Conservation (phyloP, 768 basidiomycete species). For the Suillus weaverae region DNA sequence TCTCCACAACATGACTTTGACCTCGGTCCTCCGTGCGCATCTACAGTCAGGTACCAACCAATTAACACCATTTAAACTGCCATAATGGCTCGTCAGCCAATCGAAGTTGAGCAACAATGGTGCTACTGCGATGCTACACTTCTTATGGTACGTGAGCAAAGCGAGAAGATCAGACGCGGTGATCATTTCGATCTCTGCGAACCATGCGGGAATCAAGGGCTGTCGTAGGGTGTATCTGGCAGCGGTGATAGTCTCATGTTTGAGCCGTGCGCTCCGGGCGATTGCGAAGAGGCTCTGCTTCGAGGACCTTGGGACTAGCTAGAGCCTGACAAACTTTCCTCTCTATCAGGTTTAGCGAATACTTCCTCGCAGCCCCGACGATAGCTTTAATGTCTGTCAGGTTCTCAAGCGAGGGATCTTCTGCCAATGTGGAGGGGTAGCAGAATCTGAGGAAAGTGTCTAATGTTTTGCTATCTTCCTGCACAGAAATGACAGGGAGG, state of each 20-base stretch:
- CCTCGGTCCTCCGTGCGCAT: not conserved
- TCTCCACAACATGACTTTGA: not conserved
- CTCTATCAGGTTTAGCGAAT: constrained; percentile 39
- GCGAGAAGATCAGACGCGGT: constrained; percentile 20
- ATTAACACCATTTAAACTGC: no score
- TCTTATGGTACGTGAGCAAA: constrained; percentile 14
- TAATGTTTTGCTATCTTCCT: constrained; percentile 15
- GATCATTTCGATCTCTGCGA: constrained; percentile 23
- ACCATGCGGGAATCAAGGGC: constrained; percentile 18
- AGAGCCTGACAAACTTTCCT: constrained; percentile 20
- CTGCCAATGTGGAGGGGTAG: constrained; percentile 6
- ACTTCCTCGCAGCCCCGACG: constrained; percentile 40
- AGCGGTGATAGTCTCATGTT: constrained; percentile 21
- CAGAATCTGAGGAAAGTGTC: constrained; percentile 20
- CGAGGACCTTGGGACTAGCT: constrained; percentile 10
- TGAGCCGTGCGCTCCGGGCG: constrained; percentile 21
- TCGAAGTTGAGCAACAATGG: not conserved
- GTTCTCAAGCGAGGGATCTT: constrained; percentile 2
- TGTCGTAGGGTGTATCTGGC: constrained; percentile 23
- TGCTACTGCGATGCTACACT: constrained; percentile 3
- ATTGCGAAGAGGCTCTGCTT: constrained; percentile 26
- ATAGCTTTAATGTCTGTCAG: constrained; percentile 12
- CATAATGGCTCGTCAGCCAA: constrained; percentile 5
- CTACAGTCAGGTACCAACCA: not conserved
- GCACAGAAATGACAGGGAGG: constrained; percentile 6